These are phyloP conservation scores for Aureobasidium lini DNA, from an alignment of 2,329 filamentous ascomycete species.

Conservation along the genomic window DNA sequence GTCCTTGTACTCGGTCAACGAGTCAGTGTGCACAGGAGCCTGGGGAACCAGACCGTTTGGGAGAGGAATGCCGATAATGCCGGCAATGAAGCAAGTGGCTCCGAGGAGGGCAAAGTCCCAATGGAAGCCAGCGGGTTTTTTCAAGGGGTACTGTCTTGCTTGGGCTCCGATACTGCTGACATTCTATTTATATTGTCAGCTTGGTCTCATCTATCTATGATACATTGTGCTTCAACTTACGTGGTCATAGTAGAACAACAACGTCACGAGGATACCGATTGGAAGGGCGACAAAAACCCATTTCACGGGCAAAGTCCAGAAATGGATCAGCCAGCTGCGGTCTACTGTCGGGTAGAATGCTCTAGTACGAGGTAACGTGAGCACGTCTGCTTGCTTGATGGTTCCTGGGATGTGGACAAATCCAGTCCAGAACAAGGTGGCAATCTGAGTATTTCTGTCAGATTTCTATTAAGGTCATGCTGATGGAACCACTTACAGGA, in stretches of 20 bases:
- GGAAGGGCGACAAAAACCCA: constrained; percentile 49
- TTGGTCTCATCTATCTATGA: too few species aligned
- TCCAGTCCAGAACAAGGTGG: constrained; percentile 48
- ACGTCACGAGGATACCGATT: constrained; percentile 46
- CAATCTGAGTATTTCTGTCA: constrained; percentile 28
- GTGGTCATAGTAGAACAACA: constrained; percentile 52
- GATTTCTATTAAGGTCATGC: background rate
- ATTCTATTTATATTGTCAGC: constrained; percentile 20
- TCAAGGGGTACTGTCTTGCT: constrained; percentile 48
- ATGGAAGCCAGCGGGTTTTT: constrained; percentile 53
- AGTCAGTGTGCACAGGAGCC: constrained; percentile 53
- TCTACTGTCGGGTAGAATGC: constrained; percentile 43
- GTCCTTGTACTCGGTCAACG: constrained; percentile 37
- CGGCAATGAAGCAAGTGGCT: constrained; percentile 47
- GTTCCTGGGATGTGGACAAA: constrained; percentile 46
- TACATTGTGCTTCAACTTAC: constrained; percentile 22
- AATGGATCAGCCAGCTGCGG: constrained; percentile 44
- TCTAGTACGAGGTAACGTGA: constrained; percentile 35
- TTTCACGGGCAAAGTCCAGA: constrained; percentile 45
- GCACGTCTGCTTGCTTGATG: constrained; percentile 35
- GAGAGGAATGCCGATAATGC: constrained; percentile 49
- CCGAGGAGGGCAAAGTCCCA: constrained; percentile 55
- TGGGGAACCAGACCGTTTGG: constrained; percentile 54
- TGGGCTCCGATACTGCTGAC: constrained; percentile 51
- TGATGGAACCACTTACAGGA: constrained; percentile 27